Evolutionary conservation across 116 monocot species (phyloP), one percentile per base, ranked within the genome.

Genomic region (Phalaenopsis hybrid): DNA sequence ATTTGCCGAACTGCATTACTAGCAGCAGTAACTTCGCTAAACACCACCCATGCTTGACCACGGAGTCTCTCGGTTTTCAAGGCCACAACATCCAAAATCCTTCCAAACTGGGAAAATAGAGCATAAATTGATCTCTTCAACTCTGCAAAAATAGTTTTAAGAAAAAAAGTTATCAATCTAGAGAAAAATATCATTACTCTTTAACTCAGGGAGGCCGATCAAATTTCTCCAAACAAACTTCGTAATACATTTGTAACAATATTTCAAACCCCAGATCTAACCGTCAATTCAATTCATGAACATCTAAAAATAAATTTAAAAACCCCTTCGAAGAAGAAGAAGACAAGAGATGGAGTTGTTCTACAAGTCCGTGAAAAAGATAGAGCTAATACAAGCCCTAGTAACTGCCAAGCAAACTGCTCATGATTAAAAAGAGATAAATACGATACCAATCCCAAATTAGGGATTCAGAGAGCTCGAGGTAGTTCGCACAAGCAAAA

Each of bases 41-140:
- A 96, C 13, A 88, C 94, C 77, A 96, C 87, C 96, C 94, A 97
- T 79, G 96, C 96, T 86, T 97, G 96, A 41, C 96, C 96, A 69
- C 94, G 82, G 55, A 94, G 94, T 84, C 88, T 94, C 10, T 83
- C 52, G 28, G 96, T 97, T 74, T 94, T 97, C 34, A 97, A 65
- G 43, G 94, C 90, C 59, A 97, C 96, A 5, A 97, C 87, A 85
- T 97, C 96, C 58, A 97, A 81, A 86, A 97, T 94, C 77, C 94
- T 89, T 76, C 96, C 96, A 84, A 92, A 97, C 65, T 97, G 96
- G 6, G 96, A 97, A 88, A 94, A 92, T 3, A 97, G 79, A 23
- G 87, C 92, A 87, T 97, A 97, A 17, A 97, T 92, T 20, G 96
- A 97, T 80, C 96, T 87, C 84, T 91, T 97, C 85, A 97, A 82